A percentile compares a stretch with the other conserved stretches of the same genome.
These are phyloP conservation scores for Blastomyces percursus DNA, from an alignment of 2,329 filamentous ascomycete genomes.

Conservation along the genomic window DNA sequence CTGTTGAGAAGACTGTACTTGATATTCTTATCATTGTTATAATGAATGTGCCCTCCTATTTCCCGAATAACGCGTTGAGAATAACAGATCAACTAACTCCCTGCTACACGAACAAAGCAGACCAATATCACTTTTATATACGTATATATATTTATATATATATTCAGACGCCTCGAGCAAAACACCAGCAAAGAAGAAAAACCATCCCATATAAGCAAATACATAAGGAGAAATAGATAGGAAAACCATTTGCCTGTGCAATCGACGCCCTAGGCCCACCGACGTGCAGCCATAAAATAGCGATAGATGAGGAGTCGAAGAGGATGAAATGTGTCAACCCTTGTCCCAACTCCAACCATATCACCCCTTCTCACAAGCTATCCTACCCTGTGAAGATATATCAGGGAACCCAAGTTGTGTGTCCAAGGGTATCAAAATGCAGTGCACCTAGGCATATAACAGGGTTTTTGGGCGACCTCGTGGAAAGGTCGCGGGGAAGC, in stretches of 20 bases:
- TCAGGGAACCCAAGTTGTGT: not conserved
- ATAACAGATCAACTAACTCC: not conserved
- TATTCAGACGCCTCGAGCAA: not conserved
- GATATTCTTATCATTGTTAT: not conserved
- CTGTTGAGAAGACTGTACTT: not conserved
- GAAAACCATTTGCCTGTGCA: not conserved
- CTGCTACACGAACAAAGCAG: not conserved
- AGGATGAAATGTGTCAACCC: not conserved
- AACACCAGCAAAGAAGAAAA: not conserved
- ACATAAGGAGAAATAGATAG: not conserved
- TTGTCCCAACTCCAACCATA: not conserved
- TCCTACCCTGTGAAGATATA: too few species aligned
- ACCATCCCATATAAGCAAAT: not conserved
- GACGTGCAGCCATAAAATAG: not conserved
- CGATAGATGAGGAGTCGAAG: too few species aligned
- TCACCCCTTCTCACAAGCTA: not conserved
- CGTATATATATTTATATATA: not conserved
- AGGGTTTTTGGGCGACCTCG: not conserved
- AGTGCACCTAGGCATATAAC: not conserved
- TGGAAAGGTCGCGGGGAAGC: not conserved
- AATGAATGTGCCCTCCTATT: not conserved
- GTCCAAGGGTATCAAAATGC: not conserved
- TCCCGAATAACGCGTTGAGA: not conserved
- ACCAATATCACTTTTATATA: not conserved
- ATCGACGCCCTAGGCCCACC: not conserved